Conservation (phyloP, 371 early-diverging fungal species). For the Homolaphlyctis polyrhiza region DNA sequence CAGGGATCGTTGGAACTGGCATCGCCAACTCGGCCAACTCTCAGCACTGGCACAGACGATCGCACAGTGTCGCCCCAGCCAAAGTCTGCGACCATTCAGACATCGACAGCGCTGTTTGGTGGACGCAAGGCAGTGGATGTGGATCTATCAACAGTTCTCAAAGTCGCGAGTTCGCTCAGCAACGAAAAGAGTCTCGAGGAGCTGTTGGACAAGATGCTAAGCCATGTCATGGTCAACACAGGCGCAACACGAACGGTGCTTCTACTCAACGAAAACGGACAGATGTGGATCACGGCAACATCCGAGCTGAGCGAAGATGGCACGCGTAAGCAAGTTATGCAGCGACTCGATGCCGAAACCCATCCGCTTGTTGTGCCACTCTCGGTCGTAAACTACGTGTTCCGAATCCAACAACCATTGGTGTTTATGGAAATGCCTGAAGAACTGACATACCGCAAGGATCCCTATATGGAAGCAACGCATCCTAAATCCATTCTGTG, state of each 20-base stretch:
- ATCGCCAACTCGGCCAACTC: no score
- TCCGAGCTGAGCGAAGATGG: background rate
- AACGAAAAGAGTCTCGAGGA: slow-evolving; percentile 36
- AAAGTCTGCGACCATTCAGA: no score
- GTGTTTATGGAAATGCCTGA: slow-evolving; percentile 24
- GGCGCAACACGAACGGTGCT: slow-evolving; percentile 35
- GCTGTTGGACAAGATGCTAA: slow-evolving; percentile 30
- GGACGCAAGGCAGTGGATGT: slow-evolving; percentile 20
- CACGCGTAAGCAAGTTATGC: background rate
- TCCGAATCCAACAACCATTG: slow-evolving; percentile 27
- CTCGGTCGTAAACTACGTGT: slow-evolving; percentile 32
- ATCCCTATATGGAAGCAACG: slow-evolving; percentile 27
- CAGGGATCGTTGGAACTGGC: no score
- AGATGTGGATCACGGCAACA: slow-evolving; percentile 25
- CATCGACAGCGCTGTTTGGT: background rate
- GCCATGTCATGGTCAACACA: slow-evolving; percentile 34
- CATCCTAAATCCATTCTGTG: slow-evolving; percentile 33
- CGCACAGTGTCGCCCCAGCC: no score
- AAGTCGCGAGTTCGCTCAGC: slow-evolving; percentile 33
- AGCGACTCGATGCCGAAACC: background rate
- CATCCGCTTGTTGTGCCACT: slow-evolving; percentile 18
- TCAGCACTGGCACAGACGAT: no score
- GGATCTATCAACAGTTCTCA: slow-evolving; percentile 34
- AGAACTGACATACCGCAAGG: slow-evolving; percentile 27
- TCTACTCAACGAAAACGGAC: slow-evolving; percentile 22